A percentile compares a stretch with the other conserved stretches of the same genome.
phyloP scores from a whole-genome alignment of 768 basidiomycete species.

The Mycena venus region DNA sequence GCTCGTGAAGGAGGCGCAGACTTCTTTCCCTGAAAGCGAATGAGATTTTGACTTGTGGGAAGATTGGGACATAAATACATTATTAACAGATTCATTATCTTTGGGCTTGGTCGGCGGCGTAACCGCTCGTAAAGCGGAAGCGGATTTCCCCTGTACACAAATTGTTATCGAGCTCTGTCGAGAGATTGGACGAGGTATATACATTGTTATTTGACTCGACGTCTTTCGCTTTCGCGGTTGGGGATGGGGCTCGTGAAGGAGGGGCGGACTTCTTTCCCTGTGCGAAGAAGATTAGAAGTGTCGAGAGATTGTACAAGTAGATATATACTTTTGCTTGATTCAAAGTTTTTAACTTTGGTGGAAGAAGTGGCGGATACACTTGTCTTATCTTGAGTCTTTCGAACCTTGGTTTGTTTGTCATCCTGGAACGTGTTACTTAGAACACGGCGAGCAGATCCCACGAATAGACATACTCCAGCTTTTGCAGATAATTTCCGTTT shows the following conservation, averaged over 20 bases:
- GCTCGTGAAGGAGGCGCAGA: background rate
- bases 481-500: slow-evolving; percentile 7
- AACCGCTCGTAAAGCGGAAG: background rate
- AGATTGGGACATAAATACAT: background rate
- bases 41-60: background rate
- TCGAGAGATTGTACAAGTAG: background rate
- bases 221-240: background rate
- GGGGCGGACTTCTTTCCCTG: background rate
- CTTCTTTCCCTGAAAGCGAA: background rate
- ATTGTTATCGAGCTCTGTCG: background rate
- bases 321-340: background rate
- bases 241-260: background rate
- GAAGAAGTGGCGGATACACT: slow-evolving; percentile 9
- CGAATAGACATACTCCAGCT: slow-evolving; percentile 5
- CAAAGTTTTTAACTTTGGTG: background rate
- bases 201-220: background rate
- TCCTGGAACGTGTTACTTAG: background rate
- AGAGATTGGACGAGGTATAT: background rate
- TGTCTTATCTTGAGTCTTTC: background rate
- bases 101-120: background rate
- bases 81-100: background rate
- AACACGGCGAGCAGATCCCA: background rate
- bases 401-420: background rate
- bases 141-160: background rate
- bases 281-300: background rate